Base-by-base conservation (phyloP, 2,329 filamentous ascomycete species). In the Periconia macrospinosa region DNA sequence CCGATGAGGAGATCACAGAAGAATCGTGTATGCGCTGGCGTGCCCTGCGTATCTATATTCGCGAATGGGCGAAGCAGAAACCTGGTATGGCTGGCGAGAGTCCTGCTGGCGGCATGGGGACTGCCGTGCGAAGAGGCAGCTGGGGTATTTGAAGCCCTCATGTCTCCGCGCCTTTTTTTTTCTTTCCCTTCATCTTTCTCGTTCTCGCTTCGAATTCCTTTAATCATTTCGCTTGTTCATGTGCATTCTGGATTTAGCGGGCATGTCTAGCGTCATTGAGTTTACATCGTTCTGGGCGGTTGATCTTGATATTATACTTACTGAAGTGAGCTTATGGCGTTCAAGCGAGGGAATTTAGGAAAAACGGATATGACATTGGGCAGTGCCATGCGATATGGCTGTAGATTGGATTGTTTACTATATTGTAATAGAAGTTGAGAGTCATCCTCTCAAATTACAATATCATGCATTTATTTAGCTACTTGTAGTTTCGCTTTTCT, bases 61-160 rank as follows among this genome's bases (percentile, higher is more conserved):
- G 82, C 37, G 92, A 96, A 72, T 97, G 93, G 93, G 92, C 89
- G 20, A 82, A 88, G 52, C 92, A 96, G 73, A 90, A 95, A 70
- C 91, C 92, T 6, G 82, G 85, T 57, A 85, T 94, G 72, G 61
- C 62, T 15, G 66, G 62, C 17, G 67, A 62, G 10, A 54, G 54
- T 13, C 11, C 33, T 37, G 57, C 65, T 5, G 72, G 68, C 37
- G 71, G 69, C 13, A 76, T 73, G 61, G 79, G 78, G 11, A 75
- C 75, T 20, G 73, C 68, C n/a, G 77, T 75, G 1, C 69, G 79
- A 56, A 75, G 76, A 59, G 79, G 79, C 20, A 79, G 76, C 68
- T 81, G 79, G 79, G 79, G 76, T 17, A 51, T 69, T 13, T 71
- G 18, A 49, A 44, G 42, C 14, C 41, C 30, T 30, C 10, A 30